Evolutionary conservation across 2,329 filamentous ascomycete genomes (phyloP), one percentile per base, ranked within the genome.

Genomic region (Claviceps paspali): DNA sequence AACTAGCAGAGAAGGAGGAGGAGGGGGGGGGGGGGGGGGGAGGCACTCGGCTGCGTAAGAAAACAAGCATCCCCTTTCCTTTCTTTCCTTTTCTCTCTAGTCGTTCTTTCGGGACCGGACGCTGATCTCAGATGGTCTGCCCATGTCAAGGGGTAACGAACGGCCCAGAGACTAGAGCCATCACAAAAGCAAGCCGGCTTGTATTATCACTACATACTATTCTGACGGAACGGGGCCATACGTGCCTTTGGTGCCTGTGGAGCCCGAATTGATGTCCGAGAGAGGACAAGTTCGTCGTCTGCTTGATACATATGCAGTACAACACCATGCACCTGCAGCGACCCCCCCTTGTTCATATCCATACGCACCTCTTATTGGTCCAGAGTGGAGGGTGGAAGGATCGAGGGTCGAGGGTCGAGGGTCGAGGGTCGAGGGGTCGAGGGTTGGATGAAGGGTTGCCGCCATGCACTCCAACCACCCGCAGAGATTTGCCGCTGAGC

Each of bases 311-410:
- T 19, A 38, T 39, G 40, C 36, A 34, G 24, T 41, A 33, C 17
- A 33, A 41, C 36, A 12, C 33, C 31, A n/a, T 37, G 32, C 39
- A 37, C 31, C 39, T 38, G 28, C 35, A 33, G 35, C 32, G 19
- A 28, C 33, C 35, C 19, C n/a, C n/a, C n/a, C n/a, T n/a, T n/a
- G n/a, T 22, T 22, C 26, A 22, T 23, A 17, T n/a, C 18, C 23
- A 33, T 35, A 32, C 35, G 30, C 7, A 10, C 24, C 32, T 29
- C 22, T n/a, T 7, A 38, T 41, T 38, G 36, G 38, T n/a, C 9
- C 30, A 7, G n/a, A 17, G n/a, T n/a, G n/a, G n/a, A n/a, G n/a
- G 14, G n/a, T 14, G 19, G 26, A 14, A 30, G 14, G n/a, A 17
- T 28, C n/a, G n/a, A n/a, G n/a, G n/a, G n/a, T n/a, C n/a, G n/a